These are phyloP conservation scores for Keithomyces neogunnii DNA, from an alignment of 2,329 filamentous ascomycete species.

Conservation along the genomic window DNA sequence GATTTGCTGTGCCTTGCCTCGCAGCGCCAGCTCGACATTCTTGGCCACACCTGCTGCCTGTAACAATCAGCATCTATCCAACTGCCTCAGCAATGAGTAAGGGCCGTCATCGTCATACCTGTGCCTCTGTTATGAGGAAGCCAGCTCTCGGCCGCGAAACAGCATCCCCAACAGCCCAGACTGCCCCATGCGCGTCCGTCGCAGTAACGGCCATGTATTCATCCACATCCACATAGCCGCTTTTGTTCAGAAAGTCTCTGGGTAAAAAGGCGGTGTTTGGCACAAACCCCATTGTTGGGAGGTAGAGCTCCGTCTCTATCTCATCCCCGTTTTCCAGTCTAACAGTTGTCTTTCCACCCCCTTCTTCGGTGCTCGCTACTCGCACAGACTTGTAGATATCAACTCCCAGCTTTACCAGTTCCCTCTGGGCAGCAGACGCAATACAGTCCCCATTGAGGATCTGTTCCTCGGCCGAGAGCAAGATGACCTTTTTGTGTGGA, in stretches of 20 bases:
- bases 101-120: background rate
- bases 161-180: constrained; percentile 48
- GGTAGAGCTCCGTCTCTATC: constrained; percentile 45
- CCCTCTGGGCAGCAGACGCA: constrained; percentile 31
- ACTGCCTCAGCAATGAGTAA: no score
- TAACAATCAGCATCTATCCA: background rate
- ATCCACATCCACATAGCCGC: constrained; percentile 39
- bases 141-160: constrained; percentile 44
- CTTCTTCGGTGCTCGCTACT: constrained; percentile 25
- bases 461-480: constrained; percentile 32
- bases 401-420: constrained; percentile 47
- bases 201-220: constrained; percentile 37
- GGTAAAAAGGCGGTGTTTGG: constrained; percentile 49
- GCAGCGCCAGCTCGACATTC: constrained; percentile 42
- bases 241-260: constrained; percentile 31
- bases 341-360: constrained; percentile 37
- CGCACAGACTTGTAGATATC: constrained; percentile 33
- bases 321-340: constrained; percentile 36
- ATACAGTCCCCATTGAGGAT: constrained; percentile 36
- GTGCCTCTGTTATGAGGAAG: constrained; percentile 52
- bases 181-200: constrained; percentile 24
- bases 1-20: constrained; percentile 31
- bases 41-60: constrained; percentile 42
- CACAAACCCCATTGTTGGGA: constrained; percentile 45
- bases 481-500: constrained; percentile 39